Evolutionary conservation across 306 rosid species (phyloP), one percentile per base, ranked within the genome.

Genomic region (Vigna unguiculata): DNA sequence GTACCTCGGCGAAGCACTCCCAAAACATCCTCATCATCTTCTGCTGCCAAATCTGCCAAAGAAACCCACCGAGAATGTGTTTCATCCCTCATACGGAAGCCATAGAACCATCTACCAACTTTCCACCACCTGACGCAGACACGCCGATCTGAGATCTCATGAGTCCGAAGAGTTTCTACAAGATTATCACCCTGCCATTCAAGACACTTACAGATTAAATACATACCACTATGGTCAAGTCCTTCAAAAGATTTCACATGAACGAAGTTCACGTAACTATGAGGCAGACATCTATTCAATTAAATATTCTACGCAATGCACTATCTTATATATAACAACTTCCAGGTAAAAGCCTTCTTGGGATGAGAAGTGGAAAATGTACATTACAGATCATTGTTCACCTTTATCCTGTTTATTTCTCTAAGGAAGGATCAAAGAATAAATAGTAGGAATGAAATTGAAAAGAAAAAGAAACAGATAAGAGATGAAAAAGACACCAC

Each of bases 61-160:
- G 91, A 85, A 80, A 86, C 69, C 64, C 81, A 72, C 20, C 87
- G 86, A 57, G 84, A 83, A 69, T 76, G 84, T 4, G 81, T 68
- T 41, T 94, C 97, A 30, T 94, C 95, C 72, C 87, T 78, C 94
- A 88, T 89, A 2, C 95, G 93, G 82, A 82, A 87, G 52, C 98
- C 97, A 62, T 84, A 72, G 70, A 85, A 81, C 97, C 90, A 88
- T 85, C 96, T 88, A n/a, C 98, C 98, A n/a, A 90, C 82, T 84
- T 89, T 94, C 93, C 93, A 94, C 98, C 98, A 94, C 77, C 82
- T 91, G 22, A 94, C 69, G 12, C 89, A 83, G 19, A 87, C 91
- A 62, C 67, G 83, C 69, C 91, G 79, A 17, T 83, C 90, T 2
- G 90, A 79, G 40, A 91, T 87, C 77, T 85, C 81, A 63, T 65